phyloP scores from a whole-genome alignment of 306 rosid species.

The Trifolium pratense region DNA sequence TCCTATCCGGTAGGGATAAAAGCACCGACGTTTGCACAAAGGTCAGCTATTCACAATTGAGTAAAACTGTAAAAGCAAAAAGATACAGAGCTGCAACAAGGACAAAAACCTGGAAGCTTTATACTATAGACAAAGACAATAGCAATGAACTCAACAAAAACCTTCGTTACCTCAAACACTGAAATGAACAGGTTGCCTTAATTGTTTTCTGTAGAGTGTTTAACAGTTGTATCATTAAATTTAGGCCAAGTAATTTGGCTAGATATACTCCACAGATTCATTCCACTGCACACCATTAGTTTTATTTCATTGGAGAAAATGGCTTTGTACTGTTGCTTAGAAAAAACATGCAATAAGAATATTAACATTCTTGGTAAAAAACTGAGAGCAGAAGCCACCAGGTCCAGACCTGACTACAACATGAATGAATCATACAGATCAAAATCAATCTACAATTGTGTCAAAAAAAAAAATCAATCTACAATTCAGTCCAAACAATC shows the following conservation, averaged over 20 bases:
- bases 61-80: background rate
- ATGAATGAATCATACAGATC: background rate
- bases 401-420: background rate
- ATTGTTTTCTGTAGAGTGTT: background rate
- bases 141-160: background rate
- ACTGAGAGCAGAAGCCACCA: slow-evolving; percentile 27
- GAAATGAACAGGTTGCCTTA: background rate
- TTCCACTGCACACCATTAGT: background rate
- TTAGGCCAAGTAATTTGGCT: background rate
- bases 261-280: background rate
- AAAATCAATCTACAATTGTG: slow-evolving; percentile 29
- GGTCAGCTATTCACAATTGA: background rate
- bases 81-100: background rate
- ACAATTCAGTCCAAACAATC: slow-evolving; percentile 8
- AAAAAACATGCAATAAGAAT: background rate
- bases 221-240: background rate
- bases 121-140: background rate
- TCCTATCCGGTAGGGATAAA: background rate
- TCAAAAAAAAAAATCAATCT: slow-evolving; percentile 35
- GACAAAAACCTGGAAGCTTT: background rate
- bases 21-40: background rate
- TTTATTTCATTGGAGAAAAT: background rate
- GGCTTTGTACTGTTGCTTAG: background rate
- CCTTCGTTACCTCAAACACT: background rate
- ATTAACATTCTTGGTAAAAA: background rate